These are phyloP conservation scores for Apophysomyces variabilis DNA, from an alignment of 371 early-diverging fungal genomes.

Conservation along the genomic window DNA sequence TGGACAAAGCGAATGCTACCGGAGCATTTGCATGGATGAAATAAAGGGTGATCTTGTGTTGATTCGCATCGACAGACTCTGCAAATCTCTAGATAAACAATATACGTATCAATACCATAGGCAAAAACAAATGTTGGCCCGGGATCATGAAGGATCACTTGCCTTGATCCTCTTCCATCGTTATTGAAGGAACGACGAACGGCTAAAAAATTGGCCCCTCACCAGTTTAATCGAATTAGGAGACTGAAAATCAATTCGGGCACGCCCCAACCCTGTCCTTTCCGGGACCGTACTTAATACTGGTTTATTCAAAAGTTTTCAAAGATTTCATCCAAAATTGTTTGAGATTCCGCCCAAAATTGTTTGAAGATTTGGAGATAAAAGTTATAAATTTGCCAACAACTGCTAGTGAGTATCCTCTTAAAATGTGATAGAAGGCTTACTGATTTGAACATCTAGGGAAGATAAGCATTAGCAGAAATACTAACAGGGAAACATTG, in stretches of 20 bases:
- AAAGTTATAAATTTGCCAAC: too few relatives aligned
- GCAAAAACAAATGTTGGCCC: background rate
- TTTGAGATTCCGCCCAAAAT: too few relatives aligned
- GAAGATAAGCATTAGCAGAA: too few relatives aligned
- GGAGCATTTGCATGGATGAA: slow-evolving; percentile 90
- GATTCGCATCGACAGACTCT: slow-evolving; percentile 86
- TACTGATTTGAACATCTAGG: too few relatives aligned
- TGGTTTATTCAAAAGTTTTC: too few relatives aligned
- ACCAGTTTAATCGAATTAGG: background rate
- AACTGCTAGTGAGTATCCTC: too few relatives aligned
- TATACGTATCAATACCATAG: background rate
- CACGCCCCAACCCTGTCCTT: background rate
- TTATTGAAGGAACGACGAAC: slow-evolving; percentile 7
- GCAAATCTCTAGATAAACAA: slow-evolving; percentile 64
- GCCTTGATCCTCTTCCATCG: slow-evolving; percentile 12
- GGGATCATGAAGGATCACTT: slow-evolving; percentile 5
- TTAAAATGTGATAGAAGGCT: too few relatives aligned
- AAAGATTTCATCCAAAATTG: too few relatives aligned
- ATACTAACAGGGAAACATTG: too few relatives aligned
- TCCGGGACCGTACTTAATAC: background rate
- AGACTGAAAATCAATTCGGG: background rate
- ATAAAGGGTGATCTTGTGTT: slow-evolving; percentile 80
- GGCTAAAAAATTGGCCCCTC: background rate
- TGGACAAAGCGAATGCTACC: slow-evolving; percentile 92
- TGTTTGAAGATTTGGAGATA: too few relatives aligned